A percentile compares a stretch with the other conserved stretches of the same genome.
These are phyloP conservation scores for Euphorbia schlechtendalii DNA, from an alignment of 441 rosid genomes.

Conservation along the genomic window DNA sequence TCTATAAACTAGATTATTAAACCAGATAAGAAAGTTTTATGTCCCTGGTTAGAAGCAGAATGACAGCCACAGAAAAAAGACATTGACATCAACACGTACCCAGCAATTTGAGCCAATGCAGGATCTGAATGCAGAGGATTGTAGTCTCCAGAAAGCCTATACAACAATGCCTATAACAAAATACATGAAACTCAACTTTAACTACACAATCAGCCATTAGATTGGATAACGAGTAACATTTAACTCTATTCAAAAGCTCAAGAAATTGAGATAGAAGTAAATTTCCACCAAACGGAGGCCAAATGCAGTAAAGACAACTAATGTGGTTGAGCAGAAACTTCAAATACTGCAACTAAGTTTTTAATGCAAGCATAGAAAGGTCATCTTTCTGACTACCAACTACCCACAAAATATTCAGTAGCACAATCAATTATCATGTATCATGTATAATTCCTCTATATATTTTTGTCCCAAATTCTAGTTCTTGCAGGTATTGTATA, in stretches of 20 bases:
- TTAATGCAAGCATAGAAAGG: not conserved
- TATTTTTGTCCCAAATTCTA: conserved; percentile 4
- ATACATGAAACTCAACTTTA: conserved; percentile 18
- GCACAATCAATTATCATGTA: not conserved
- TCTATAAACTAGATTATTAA: conserved; percentile 27
- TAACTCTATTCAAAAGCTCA: not conserved
- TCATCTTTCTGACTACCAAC: no score
- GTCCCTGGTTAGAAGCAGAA: not conserved
- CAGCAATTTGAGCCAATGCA: conserved; percentile 57
- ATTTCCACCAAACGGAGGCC: not conserved
- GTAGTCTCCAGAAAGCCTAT: conserved; percentile 89
- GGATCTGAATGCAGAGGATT: conserved; percentile 97
- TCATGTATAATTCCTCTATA: not conserved
- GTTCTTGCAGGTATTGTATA: conserved; percentile 2
- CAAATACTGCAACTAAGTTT: not conserved
- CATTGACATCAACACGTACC: conserved; percentile 41
- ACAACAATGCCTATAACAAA: conserved; percentile 76
- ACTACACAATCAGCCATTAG: not conserved
- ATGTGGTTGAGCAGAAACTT: no score
- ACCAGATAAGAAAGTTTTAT: conserved; percentile 17
- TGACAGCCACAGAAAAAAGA: no score
- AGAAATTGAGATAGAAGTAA: not conserved
- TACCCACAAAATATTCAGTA: not conserved
- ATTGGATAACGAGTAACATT: not conserved
- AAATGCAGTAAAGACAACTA: no score